Evolutionary conservation across 78 protist species (phyloP), one percentile per base, ranked within the genome.

Genomic region (Goniomonas avonlea): DNA sequence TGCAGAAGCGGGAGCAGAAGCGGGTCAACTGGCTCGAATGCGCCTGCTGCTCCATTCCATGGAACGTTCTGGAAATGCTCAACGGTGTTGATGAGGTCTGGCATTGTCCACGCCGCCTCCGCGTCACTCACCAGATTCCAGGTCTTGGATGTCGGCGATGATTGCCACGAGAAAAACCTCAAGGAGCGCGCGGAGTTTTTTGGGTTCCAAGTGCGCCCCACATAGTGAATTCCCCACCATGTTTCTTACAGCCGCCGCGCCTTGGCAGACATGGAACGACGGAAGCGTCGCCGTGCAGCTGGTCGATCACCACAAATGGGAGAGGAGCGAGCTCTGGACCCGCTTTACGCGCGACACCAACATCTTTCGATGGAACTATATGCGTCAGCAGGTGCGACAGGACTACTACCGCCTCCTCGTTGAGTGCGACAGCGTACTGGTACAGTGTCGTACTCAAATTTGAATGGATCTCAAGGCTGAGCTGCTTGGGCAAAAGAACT

Each of bases 281-380:
- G 65, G 65, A 18, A 11, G 38, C 38, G 23, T 29, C 32, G 37
- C 65, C 1, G 65, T 56, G 15, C 60, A 13, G 60, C 65, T 56
- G 9, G 34, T 56, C 25, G 65, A 56, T 17, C 65, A 56, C 65
- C 65, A 56, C 65, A 11, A 34, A 56, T 56, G 65, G 65, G 65
- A 56, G 37, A 1, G 65, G 3, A 27, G 37, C 18, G 9, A 56
- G 65, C 3, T 56, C 38, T 56, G 65, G 65, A 56, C 65, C 9
- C 65, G 65, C n/a, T 56, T 56, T 34, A 56, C 65, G 25, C 65
- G 65, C 65, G 65, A 56, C 32, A 56, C 65, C 23, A 56, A 56
- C 65, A 56, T 56, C 34, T 56, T 56, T 34, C 65, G 65, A 29
- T 56, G 65, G 65, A 34, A 56, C 65, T 56, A 29, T 34, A 56